These are phyloP conservation scores for Graphilbum fragrans DNA, from an alignment of 2,329 filamentous ascomycete genomes.

Conservation along the genomic window DNA sequence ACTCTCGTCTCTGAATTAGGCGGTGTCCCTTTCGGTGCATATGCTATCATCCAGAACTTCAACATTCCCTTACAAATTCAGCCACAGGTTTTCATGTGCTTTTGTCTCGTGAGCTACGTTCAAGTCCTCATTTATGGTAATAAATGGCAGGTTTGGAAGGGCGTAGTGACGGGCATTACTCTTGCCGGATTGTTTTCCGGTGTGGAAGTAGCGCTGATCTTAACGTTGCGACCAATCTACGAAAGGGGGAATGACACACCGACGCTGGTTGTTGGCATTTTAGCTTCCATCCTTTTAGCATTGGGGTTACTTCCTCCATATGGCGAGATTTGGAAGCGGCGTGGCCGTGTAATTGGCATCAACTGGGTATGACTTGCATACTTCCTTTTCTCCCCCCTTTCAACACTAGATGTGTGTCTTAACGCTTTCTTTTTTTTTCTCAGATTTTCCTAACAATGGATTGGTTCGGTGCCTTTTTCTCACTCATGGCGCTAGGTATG, in stretches of 20 bases:
- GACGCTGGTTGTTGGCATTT: slow-evolving; percentile 41
- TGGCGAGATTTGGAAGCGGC: slow-evolving; percentile 48
- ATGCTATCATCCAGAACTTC: slow-evolving; percentile 26
- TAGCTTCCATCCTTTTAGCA: slow-evolving; percentile 44
- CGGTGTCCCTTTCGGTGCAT: slow-evolving; percentile 28
- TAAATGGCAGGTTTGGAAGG: slow-evolving; percentile 34
- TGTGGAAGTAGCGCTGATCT: slow-evolving; percentile 41
- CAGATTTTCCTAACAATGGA: slow-evolving; percentile 46
- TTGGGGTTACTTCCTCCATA: slow-evolving; percentile 48
- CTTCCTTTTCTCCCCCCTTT: background rate
- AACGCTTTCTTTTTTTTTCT: background rate
- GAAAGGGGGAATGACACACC: slow-evolving; percentile 38
- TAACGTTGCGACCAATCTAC: slow-evolving; percentile 46
- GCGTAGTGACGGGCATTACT: slow-evolving; percentile 24
- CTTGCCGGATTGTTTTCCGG: slow-evolving; percentile 34
- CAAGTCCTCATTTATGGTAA: slow-evolving; percentile 23
- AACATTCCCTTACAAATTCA: slow-evolving; percentile 31
- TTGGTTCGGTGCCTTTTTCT: slow-evolving; percentile 49
- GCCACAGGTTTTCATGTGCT: slow-evolving; percentile 25
- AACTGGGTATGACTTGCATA: slow-evolving; percentile 24
- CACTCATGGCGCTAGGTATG: slow-evolving; percentile 47
- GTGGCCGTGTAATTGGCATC: slow-evolving; percentile 48
- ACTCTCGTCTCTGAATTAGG: slow-evolving; percentile 12
- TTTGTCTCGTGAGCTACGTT: slow-evolving; percentile 25
- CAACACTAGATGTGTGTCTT: background rate